phyloP scores from a whole-genome alignment of 2,329 filamentous ascomycete species.

The Trichoderma sp. region DNA sequence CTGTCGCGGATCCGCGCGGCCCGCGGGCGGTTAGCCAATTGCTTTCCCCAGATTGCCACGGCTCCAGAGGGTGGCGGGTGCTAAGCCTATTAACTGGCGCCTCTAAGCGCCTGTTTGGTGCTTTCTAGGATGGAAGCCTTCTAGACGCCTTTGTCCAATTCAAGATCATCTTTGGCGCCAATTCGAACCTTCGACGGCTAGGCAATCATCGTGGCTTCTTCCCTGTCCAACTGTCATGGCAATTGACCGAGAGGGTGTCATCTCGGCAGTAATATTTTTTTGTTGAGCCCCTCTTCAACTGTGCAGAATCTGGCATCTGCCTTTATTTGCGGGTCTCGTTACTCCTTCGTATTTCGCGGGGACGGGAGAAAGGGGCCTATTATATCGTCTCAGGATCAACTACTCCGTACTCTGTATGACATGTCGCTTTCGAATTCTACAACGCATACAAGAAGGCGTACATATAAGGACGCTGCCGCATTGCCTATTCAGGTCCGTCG shows the following conservation, averaged over 20 bases:
- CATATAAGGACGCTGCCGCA: background rate
- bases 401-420: background rate
- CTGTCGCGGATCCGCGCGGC: conserved; percentile 6
- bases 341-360: conserved; percentile 5
- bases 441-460: background rate
- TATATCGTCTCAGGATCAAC: background rate
- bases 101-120: background rate
- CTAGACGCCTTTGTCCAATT: background rate
- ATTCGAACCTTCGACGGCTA: background rate
- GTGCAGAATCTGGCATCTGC: background rate
- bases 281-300: conserved; percentile 17
- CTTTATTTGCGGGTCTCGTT: background rate
- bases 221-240: background rate
- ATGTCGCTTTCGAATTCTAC: background rate
- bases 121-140: background rate
- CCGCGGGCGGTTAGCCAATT: conserved; percentile 1
- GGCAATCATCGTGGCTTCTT: background rate
- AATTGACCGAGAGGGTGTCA: background rate
- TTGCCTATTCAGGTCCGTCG: background rate
- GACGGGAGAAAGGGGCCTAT: background rate
- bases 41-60: background rate
- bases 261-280: conserved; percentile 6
- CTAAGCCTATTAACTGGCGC: background rate
- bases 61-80: background rate
- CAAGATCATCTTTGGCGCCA: background rate